A percentile compares a stretch with the other conserved stretches of the same genome.
phyloP scores from a whole-genome alignment of 345 rosid genomes.

The Clarkia xantiana region DNA sequence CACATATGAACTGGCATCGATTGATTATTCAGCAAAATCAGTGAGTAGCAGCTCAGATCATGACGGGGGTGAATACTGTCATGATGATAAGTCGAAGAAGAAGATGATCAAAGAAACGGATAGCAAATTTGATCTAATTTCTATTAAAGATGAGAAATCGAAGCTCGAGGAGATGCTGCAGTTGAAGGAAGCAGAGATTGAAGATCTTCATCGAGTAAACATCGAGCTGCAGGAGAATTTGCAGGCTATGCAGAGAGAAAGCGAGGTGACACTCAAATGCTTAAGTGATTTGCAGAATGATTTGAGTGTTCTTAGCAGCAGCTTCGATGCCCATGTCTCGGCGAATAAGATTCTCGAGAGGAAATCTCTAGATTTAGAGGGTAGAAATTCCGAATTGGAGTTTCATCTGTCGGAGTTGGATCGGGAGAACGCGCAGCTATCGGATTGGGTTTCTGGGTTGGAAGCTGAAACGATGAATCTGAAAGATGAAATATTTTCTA shows the following conservation, averaged over 20 bases:
- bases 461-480: conserved; percentile 22
- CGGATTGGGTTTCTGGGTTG: conserved; percentile 11
- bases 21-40: conserved; percentile 5
- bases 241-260: conserved; percentile 18
- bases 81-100: conserved; percentile 10
- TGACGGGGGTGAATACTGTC: conserved; percentile 15
- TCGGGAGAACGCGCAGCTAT: conserved; percentile 23
- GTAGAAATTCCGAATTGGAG: conserved; percentile 16
- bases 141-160: conserved; percentile 9
- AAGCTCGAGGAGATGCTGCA: conserved; percentile 20
- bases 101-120: no score
- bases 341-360: conserved; percentile 23
- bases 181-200: conserved; percentile 28
- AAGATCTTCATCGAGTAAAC: conserved; percentile 24
- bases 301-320: conserved; percentile 16
- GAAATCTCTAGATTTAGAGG: conserved; percentile 26
- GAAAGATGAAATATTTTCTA: conserved; percentile 13
- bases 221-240: conserved; percentile 20
- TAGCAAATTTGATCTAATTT: no score
- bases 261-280: conserved; percentile 24
- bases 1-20: conserved; percentile 3
- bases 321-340: conserved; percentile 24
- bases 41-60: conserved; percentile 3
- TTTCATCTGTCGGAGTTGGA: conserved; percentile 14
- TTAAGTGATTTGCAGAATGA: conserved; percentile 29